Evolutionary conservation across 2,329 filamentous ascomycete species (phyloP).

Genomic region (Diplodia scrobiculata): DNA sequence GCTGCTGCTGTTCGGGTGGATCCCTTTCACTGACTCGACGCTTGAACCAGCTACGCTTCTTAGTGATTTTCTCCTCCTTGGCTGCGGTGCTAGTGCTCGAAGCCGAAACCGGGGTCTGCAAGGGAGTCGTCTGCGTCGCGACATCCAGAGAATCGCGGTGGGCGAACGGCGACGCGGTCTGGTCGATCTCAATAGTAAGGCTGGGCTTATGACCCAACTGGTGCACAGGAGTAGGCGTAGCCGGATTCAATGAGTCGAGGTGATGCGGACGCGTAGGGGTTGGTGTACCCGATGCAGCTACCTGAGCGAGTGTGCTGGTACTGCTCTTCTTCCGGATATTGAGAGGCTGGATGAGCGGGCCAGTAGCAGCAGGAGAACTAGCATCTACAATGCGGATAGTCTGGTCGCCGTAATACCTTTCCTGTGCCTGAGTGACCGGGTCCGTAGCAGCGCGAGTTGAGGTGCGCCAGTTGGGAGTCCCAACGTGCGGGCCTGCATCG

Average conservation of each 20-base stretch:
- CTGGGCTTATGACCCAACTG: constrained; percentile 21
- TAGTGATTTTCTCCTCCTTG: constrained; percentile 40
- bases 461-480: constrained; percentile 36
- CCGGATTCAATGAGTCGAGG: constrained; percentile 3
- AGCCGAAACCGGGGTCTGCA: not conserved
- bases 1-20: constrained; percentile 39
- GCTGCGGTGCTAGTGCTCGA: constrained; percentile 8
- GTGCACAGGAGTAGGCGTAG: constrained; percentile 11
- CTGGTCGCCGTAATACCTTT: constrained; percentile 37
- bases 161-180: not conserved
- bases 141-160: constrained; percentile 12
- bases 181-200: constrained; percentile 1
- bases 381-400: constrained; percentile 62
- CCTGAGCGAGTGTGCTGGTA: constrained; percentile 33
- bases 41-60: constrained; percentile 53
- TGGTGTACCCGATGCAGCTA: constrained; percentile 6
- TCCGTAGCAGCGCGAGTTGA: constrained; percentile 50
- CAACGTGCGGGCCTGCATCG: constrained; percentile 35
- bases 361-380: constrained; percentile 49
- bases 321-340: constrained; percentile 57
- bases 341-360: constrained; percentile 51
- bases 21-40: constrained; percentile 41
- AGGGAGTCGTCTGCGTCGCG: constrained; percentile 11
- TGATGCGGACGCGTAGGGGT: constrained; percentile 18
- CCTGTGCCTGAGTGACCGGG: constrained; percentile 38